Evolutionary conservation across 192 early-diverging fungal genomes (phyloP).

Genomic region (Coemansia sp.): DNA sequence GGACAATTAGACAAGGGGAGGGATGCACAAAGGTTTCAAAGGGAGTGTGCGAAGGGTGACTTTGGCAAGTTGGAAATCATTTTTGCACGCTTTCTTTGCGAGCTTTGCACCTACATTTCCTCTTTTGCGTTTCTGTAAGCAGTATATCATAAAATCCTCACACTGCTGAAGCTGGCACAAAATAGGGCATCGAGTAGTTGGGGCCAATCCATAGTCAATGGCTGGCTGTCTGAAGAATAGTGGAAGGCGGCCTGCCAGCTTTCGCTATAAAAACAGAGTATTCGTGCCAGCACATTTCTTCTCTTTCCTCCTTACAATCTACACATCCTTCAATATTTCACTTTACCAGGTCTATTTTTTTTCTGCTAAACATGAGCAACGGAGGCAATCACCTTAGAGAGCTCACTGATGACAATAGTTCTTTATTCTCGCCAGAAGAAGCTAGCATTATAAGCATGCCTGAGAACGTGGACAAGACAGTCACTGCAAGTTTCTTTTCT

Average conservation of each 20-base stretch:
- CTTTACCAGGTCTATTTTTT: too few relatives aligned
- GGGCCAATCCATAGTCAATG: neutral
- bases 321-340: too few relatives aligned
- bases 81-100: neutral
- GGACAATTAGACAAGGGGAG: neutral
- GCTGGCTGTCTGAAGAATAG: neutral
- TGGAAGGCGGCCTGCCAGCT: neutral
- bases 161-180: neutral
- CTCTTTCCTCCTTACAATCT: neutral
- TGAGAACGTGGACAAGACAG: neutral
- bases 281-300: neutral
- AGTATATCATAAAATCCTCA: neutral
- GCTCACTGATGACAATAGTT: neutral
- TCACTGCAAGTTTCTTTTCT: neutral
- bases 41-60: too few relatives aligned
- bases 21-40: neutral
- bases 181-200: neutral
- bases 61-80: too few relatives aligned
- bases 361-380: neutral
- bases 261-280: neutral
- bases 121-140: neutral
- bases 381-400: neutral
- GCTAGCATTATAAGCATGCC: neutral
- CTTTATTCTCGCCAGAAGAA: neutral
- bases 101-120: neutral